Conservation (phyloP, 2,329 filamentous ascomycete species). For the Beauveria bassiana region DNA sequence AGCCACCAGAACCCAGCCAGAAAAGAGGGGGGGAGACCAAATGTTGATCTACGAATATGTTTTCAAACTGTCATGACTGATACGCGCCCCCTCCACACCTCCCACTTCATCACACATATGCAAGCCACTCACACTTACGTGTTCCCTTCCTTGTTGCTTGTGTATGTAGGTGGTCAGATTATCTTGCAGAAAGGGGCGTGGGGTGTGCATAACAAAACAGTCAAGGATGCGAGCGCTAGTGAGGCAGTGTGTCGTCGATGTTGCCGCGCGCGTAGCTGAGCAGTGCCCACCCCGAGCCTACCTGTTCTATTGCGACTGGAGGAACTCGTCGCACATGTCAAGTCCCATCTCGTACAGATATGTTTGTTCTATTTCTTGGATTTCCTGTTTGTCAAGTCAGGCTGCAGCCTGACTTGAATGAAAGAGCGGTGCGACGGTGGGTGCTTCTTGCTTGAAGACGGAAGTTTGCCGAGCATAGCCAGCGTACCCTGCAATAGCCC, state of each 20-base stretch:
- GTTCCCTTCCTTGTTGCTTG: too few species aligned
- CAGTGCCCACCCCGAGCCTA: too few species aligned
- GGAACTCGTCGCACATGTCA: too few species aligned
- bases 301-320: too few species aligned
- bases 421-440: not conserved
- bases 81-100: not conserved
- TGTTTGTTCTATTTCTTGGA: too few species aligned
- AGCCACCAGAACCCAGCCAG: not conserved
- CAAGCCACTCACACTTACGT: not conserved
- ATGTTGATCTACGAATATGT: too few species aligned
- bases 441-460: not conserved
- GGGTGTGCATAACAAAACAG: not conserved
- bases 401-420: not conserved
- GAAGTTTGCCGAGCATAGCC: not conserved
- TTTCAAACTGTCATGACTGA: too few species aligned
- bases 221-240: not conserved
- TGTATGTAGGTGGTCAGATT: too few species aligned
- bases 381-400: too few species aligned
- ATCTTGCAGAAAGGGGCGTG: not conserved
- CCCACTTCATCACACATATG: not conserved
- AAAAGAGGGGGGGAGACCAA: not conserved
- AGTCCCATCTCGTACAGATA: too few species aligned
- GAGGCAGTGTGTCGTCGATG: not conserved
- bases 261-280: not conserved
- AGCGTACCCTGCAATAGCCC: not conserved